A percentile compares a stretch with the other conserved stretches of the same genome.
phyloP scores from a whole-genome alignment of 2,329 filamentous ascomycete genomes.

The Colletotrichum sp. region DNA sequence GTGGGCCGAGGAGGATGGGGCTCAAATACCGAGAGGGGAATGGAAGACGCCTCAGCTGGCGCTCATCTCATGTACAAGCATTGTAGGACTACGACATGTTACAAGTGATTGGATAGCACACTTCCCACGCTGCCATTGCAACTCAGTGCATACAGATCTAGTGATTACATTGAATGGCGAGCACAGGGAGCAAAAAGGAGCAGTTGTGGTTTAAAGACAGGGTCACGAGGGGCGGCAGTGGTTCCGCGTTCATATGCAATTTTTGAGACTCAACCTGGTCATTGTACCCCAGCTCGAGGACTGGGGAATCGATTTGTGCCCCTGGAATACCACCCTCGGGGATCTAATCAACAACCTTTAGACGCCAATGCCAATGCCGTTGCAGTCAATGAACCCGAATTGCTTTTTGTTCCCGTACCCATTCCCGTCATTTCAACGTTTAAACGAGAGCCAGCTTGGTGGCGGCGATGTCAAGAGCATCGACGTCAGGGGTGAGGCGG shows the following conservation, averaged over 20 bases:
- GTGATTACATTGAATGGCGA: neutral
- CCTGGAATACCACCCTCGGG: slow-evolving; percentile 9
- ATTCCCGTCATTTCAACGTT: slow-evolving; percentile 35
- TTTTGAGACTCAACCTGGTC: slow-evolving; percentile 1
- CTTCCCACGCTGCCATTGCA: neutral
- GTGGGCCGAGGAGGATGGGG: neutral
- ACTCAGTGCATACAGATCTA: neutral
- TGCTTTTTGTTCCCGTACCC: slow-evolving; percentile 1
- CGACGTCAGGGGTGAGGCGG: slow-evolving; percentile 93
- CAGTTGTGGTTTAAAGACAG: neutral
- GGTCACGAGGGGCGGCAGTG: neutral
- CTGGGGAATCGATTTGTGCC: slow-evolving; percentile 16
- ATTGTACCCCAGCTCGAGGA: slow-evolving; percentile 8
- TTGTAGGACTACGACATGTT: neutral
- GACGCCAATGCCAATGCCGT: slow-evolving; percentile 25
- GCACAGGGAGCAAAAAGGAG: neutral
- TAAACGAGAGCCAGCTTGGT: slow-evolving; percentile 99
- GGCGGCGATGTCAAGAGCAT: slow-evolving; percentile 98
- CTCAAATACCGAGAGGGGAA: neutral
- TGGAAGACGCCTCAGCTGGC: neutral
- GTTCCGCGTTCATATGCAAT: neutral
- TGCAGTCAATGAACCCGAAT: slow-evolving; percentile 19
- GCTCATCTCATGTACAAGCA: neutral
- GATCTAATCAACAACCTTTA: slow-evolving; percentile 21
- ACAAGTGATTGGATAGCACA: neutral